phyloP scores from a whole-genome alignment of 2,329 filamentous ascomycete species.

The Cytospora mali region DNA sequence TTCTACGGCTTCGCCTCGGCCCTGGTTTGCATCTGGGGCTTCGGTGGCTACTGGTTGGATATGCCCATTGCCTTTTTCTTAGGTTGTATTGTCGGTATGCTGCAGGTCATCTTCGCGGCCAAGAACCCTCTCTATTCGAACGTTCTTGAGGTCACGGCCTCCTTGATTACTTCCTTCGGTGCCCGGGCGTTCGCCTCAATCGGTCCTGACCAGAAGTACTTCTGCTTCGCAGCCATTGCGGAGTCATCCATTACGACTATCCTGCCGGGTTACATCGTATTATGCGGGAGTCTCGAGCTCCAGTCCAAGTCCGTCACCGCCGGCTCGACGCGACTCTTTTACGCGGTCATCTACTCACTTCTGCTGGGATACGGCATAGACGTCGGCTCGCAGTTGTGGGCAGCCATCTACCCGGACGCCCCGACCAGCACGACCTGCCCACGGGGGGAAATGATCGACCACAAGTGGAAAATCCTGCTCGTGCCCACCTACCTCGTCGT shows the following conservation, averaged over 20 bases:
- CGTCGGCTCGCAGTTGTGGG: conserved; percentile 39
- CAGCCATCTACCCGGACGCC: conserved; percentile 37
- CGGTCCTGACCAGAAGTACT: conserved; percentile 13
- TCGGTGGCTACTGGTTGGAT: conserved; percentile 23
- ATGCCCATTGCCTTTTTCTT: conserved; percentile 25
- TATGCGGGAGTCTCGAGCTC: conserved; percentile 24
- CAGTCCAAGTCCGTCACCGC: conserved; percentile 25
- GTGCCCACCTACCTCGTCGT: conserved; percentile 69
- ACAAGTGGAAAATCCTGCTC: conserved; percentile 60
- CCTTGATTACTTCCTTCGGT: conserved; percentile 21
- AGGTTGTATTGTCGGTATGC: conserved; percentile 20
- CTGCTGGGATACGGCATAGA: conserved; percentile 25
- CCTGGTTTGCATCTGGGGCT: conserved; percentile 9
- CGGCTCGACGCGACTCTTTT: conserved; percentile 22
- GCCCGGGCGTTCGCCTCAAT: conserved; percentile 24
- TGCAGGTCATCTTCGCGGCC: conserved; percentile 21
- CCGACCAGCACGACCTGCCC: conserved; percentile 36
- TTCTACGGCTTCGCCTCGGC: conserved; percentile 21
- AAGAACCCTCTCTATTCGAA: conserved; percentile 23
- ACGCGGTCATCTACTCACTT: conserved; percentile 23
- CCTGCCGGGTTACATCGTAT: conserved; percentile 23
- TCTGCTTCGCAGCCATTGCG: conserved; percentile 24
- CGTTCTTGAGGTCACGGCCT: conserved; percentile 22
- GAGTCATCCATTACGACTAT: conserved; percentile 23
- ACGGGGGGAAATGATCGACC: conserved; percentile 33